These are phyloP conservation scores for Syzygium malaccense DNA, from an alignment of 441 rosid species.

Conservation along the genomic window DNA sequence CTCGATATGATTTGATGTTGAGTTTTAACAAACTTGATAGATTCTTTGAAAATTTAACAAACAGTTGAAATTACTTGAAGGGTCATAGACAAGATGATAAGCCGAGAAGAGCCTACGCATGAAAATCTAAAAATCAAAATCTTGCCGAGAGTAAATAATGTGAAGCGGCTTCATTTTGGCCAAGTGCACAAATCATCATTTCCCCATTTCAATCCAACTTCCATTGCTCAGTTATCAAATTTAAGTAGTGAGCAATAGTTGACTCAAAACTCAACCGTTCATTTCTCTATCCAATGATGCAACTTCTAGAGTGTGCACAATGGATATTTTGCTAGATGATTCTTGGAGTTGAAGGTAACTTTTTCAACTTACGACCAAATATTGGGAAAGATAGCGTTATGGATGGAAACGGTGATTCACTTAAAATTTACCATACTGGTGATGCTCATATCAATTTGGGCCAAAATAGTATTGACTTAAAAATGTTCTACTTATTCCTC, in stretches of 20 bases:
- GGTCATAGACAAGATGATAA: not conserved
- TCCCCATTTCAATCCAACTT: not conserved
- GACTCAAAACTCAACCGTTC: not conserved
- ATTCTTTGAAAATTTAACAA: not conserved
- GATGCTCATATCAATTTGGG: too few relatives aligned
- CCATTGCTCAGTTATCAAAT: not conserved
- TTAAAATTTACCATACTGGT: too few relatives aligned
- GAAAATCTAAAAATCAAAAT: not conserved
- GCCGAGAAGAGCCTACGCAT: not conserved
- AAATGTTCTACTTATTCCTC: too few relatives aligned
- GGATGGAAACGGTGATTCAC: too few relatives aligned
- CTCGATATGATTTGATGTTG: not conserved
- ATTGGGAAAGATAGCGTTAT: too few relatives aligned
- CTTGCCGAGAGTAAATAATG: not conserved
- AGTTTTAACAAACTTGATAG: not conserved
- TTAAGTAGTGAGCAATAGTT: not conserved
- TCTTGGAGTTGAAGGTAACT: too few relatives aligned
- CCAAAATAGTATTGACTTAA: too few relatives aligned
- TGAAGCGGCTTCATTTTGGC: not conserved
- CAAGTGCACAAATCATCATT: not conserved
- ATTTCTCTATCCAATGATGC: not conserved
- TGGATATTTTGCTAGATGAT: not conserved
- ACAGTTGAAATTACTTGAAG: not conserved
- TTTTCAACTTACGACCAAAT: too few relatives aligned
- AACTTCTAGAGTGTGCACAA: not conserved